phyloP scores from a whole-genome alignment of 345 rosid genomes.

The Populus tremula region DNA sequence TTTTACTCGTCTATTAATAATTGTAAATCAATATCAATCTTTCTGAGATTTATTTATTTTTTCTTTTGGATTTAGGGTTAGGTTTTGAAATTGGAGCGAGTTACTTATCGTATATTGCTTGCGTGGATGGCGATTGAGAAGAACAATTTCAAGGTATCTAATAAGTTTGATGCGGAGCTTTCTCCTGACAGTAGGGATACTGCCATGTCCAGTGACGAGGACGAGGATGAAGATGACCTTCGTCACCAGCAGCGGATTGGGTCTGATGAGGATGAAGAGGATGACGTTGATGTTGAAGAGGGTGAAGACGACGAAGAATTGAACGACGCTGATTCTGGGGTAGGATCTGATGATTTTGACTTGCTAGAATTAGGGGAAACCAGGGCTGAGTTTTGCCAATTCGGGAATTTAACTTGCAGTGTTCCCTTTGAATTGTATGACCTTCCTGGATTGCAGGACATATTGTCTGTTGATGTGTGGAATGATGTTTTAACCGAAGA shows the following conservation, averaged over 20 bases:
- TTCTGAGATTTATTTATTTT: not conserved
- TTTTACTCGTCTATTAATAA: not conserved
- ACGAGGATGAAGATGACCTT: conserved; percentile 54
- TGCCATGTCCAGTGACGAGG: conserved; percentile 67
- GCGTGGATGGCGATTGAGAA: conserved; percentile 92
- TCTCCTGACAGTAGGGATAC: conserved; percentile 73
- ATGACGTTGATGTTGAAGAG: not conserved
- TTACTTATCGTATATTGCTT: not conserved
- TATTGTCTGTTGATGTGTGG: conserved; percentile 93
- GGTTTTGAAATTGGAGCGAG: conserved; percentile 24
- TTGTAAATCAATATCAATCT: not conserved
- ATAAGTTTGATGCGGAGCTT: conserved; percentile 71
- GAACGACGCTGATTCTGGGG: conserved; percentile 91
- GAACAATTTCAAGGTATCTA: conserved; percentile 66
- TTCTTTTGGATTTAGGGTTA: conserved; percentile 11
- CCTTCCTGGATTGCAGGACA: conserved; percentile 65
- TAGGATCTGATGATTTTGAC: conserved; percentile 96
- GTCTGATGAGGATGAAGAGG: conserved; percentile 43
- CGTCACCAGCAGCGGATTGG: conserved; percentile 51
- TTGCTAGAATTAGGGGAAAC: conserved; percentile 89
- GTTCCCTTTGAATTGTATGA: conserved; percentile 86
- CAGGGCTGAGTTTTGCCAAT: conserved; percentile 82
- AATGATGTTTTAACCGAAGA: conserved; percentile 80
- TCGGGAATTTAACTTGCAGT: conserved; percentile 75
- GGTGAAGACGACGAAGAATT: conserved; percentile 59